Evolutionary conservation across 2,329 filamentous ascomycete genomes (phyloP).

Genomic region (Epichloe aotearoae): DNA sequence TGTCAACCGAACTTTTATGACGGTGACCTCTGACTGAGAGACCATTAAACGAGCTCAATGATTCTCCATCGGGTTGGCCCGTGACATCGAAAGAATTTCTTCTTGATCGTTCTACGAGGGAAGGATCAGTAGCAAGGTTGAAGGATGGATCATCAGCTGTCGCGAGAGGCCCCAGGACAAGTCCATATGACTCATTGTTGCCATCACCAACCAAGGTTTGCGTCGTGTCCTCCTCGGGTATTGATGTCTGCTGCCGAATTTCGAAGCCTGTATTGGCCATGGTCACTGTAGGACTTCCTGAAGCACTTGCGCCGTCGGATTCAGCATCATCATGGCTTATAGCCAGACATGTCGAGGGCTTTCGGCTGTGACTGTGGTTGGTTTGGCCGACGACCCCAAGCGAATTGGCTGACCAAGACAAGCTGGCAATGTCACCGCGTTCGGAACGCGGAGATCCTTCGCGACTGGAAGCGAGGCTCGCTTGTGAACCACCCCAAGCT

Average conservation of each 20-base stretch:
- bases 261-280: conserved; percentile 21
- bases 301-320: conserved; percentile 31
- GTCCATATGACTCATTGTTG: background rate
- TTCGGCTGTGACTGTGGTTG: conserved; percentile 24
- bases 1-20: conserved; percentile 47
- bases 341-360: conserved; percentile 36
- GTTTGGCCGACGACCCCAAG: conserved; percentile 1
- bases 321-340: conserved; percentile 34
- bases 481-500: conserved; percentile 72
- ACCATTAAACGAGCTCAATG: conserved; percentile 7
- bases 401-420: conserved; percentile 4
- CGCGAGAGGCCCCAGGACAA: too few species aligned
- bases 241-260: background rate
- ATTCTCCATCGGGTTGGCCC: conserved; percentile 1
- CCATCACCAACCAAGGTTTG: background rate
- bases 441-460: conserved; percentile 38
- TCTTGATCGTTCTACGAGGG: background rate
- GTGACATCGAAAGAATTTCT: background rate
- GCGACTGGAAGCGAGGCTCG: conserved; percentile 46
- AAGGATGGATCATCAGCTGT: background rate
- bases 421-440: conserved; percentile 28
- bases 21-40: conserved; percentile 27
- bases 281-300: conserved; percentile 38
- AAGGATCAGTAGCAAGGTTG: background rate
- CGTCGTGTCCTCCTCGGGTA: background rate